Percentiles rank a stretch among this genome's conserved stretches.
phyloP scores from a whole-genome alignment of 1,284 basidiomycete species.

The Blastosporella zonata region DNA sequence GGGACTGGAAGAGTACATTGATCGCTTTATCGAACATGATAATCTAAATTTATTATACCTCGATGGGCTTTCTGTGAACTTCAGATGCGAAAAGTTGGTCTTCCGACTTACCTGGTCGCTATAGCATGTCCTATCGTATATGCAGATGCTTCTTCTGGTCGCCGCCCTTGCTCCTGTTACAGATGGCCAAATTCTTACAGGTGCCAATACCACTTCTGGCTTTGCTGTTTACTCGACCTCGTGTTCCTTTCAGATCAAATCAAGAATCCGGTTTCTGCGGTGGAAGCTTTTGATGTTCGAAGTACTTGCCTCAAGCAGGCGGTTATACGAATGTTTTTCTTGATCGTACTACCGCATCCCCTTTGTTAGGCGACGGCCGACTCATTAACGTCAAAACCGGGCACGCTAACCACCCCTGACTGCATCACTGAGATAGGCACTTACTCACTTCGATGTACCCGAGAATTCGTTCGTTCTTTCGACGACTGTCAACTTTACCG shows the following conservation, averaged over 20 bases:
- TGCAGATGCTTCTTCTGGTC: constrained; percentile 31
- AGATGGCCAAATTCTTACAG: constrained; percentile 32
- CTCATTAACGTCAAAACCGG: constrained; percentile 40
- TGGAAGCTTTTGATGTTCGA: constrained; percentile 22
- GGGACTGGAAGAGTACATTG: constrained; percentile 20
- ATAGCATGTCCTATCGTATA: too few species aligned
- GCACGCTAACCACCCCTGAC: constrained; percentile 33
- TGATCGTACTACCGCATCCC: constrained; percentile 55
- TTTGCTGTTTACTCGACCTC: constrained; percentile 56
- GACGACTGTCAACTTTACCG: background rate
- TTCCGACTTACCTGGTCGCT: too few species aligned
- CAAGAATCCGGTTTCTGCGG: constrained; percentile 50
- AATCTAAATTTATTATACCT: background rate
- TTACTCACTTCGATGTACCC: background rate
- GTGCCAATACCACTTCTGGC: constrained; percentile 57
- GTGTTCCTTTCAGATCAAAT: constrained; percentile 50
- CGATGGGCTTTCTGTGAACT: too few species aligned
- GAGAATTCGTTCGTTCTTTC: background rate
- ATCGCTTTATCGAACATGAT: background rate
- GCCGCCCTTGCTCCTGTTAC: constrained; percentile 30
- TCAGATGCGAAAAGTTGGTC: background rate
- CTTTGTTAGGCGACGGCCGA: constrained; percentile 46
- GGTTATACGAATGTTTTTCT: constrained; percentile 41
- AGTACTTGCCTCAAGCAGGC: constrained; percentile 29
- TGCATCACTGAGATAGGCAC: constrained; percentile 34